A percentile compares a stretch with the other conserved stretches of the same genome.
phyloP scores from a whole-genome alignment of 441 rosid species.

The Erysimum cheiri region DNA sequence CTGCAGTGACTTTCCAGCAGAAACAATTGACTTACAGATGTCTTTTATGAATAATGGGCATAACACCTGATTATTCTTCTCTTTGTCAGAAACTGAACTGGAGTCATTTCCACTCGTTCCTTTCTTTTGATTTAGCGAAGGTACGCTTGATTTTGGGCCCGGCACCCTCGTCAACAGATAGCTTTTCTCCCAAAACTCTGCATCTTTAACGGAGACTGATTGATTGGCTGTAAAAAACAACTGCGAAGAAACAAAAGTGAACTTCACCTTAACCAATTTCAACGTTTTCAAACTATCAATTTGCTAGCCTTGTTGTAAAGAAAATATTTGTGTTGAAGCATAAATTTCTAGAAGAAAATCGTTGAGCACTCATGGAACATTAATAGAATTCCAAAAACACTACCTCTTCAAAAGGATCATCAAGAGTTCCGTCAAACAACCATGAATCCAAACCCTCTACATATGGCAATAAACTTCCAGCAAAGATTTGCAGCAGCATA shows the following conservation, averaged over 20 bases:
- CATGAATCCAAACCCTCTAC: conserved; percentile 85
- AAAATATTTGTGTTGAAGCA: conserved; percentile 17
- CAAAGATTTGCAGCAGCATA: conserved; percentile 81
- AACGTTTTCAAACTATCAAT: conserved; percentile 26
- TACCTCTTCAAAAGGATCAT: conserved; percentile 97
- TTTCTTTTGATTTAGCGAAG: conserved; percentile 51
- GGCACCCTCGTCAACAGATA: conserved; percentile 62
- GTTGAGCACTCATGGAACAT: background rate
- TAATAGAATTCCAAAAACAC: conserved; percentile 30
- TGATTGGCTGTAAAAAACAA: conserved; percentile 80
- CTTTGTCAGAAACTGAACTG: conserved; percentile 50
- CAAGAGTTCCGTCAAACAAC: conserved; percentile 86
- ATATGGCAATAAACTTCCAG: conserved; percentile 78
- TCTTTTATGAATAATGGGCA: conserved; percentile 84
- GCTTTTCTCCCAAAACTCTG: conserved; percentile 97
- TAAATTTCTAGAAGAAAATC: conserved; percentile 5
- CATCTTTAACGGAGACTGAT: conserved; percentile 68
- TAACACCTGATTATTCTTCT: conserved; percentile 51
- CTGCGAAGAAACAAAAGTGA: conserved; percentile 49
- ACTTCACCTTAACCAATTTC: conserved; percentile 21
- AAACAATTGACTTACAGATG: conserved; percentile 74
- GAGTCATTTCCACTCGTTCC: conserved; percentile 53
- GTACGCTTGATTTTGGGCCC: conserved; percentile 47
- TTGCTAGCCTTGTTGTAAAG: conserved; percentile 27
- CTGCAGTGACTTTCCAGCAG: conserved; percentile 97